phyloP scores from a whole-genome alignment of 169 alveolate species.

The Plasmodium falciparum region DNA sequence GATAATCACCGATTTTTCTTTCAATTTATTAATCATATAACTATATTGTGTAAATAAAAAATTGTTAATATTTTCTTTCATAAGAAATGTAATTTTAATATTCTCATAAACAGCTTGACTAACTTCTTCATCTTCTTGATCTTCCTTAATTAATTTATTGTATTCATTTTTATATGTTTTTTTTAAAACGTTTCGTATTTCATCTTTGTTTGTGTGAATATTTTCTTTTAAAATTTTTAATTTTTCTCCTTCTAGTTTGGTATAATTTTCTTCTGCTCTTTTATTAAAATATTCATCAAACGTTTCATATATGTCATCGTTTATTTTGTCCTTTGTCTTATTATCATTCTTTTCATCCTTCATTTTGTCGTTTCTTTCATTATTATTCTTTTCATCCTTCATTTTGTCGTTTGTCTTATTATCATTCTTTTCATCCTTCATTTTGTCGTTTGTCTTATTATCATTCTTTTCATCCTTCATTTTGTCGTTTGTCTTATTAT shows the following conservation, averaged over 20 bases:
- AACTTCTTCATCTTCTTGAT: constrained; percentile 49
- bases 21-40: constrained; percentile 66
- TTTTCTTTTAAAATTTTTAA: constrained; percentile 53
- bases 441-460: neutral
- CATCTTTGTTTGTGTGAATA: constrained; percentile 14
- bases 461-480: neutral
- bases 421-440: neutral
- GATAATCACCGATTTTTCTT: constrained; percentile 54
- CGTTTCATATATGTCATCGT: neutral
- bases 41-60: constrained; percentile 66
- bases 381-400: neutral
- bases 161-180: constrained; percentile 62
- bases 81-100: constrained; percentile 51
- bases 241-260: constrained; percentile 64
- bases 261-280: constrained; percentile 52
- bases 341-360: no score
- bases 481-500: neutral
- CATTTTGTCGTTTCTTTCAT: no score
- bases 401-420: neutral
- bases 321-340: neutral
- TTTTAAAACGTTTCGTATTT: constrained; percentile 44
- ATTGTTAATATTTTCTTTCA: constrained; percentile 68
- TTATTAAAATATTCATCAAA: constrained; percentile 74
- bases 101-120: constrained; percentile 52
- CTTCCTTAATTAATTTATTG: constrained; percentile 41